These are phyloP conservation scores for Kodamaea fukazawae DNA, from an alignment of 805 yeast species.

Conservation along the genomic window DNA sequence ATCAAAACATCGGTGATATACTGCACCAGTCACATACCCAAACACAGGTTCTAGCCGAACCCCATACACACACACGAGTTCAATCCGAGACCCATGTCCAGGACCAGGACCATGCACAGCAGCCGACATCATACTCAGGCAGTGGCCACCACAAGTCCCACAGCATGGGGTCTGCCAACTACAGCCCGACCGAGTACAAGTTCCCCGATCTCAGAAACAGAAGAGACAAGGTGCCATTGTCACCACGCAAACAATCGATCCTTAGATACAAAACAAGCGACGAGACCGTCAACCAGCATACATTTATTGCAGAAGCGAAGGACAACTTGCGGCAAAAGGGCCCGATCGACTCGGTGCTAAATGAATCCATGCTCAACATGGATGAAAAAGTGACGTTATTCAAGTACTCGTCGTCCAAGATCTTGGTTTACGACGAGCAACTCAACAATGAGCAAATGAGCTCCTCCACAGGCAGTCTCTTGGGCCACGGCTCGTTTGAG, in stretches of 20 bases:
- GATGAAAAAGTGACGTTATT: conserved; percentile 39
- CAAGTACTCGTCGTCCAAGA: conserved; percentile 28
- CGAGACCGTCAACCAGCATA: conserved; percentile 19
- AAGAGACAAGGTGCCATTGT: conserved; percentile 1
- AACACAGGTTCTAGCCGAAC: background rate
- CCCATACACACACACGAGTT: too few species aligned
- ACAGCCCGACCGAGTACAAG: background rate
- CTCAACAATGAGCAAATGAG: conserved; percentile 16
- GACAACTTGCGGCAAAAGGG: conserved; percentile 19
- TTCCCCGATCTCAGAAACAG: background rate
- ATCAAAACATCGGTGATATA: background rate
- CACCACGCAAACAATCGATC: conserved; percentile 38
- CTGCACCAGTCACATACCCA: background rate
- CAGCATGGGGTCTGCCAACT: background rate
- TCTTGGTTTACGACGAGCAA: conserved; percentile 37
- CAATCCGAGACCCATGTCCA: too few species aligned
- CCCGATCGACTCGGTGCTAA: conserved; percentile 2
- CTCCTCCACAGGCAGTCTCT: conserved; percentile 41
- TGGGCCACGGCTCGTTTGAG: conserved; percentile 60
- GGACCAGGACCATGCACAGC: too few species aligned
- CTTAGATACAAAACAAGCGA: conserved; percentile 36
- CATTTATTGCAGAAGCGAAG: conserved; percentile 27
- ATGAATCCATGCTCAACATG: conserved; percentile 20
- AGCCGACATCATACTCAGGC: background rate
- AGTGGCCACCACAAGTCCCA: background rate